Evolutionary conservation across 2,329 filamentous ascomycete species (phyloP).

Genomic region (Bipolaris sorokiniana): DNA sequence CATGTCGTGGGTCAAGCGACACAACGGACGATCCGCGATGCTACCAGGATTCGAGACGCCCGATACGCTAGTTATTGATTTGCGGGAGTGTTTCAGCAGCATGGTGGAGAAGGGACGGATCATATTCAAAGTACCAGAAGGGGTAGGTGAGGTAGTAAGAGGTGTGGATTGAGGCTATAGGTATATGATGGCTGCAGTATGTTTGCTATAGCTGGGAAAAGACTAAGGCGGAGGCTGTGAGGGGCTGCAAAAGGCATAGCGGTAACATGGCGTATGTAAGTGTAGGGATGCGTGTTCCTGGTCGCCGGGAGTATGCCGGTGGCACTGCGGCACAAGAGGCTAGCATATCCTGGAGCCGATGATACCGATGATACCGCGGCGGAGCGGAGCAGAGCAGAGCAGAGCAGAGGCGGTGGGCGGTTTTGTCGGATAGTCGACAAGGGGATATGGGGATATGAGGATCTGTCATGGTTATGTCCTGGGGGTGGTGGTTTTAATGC

Average conservation of each 20-base stretch:
- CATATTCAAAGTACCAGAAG: slow-evolving; percentile 29
- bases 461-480: too few relatives aligned
- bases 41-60: slow-evolving; percentile 52
- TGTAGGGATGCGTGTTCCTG: slow-evolving; percentile 1
- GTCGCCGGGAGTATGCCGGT: slow-evolving; percentile 7
- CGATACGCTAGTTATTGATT: slow-evolving; percentile 49
- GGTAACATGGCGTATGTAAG: neutral
- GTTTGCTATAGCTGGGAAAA: slow-evolving; percentile 17
- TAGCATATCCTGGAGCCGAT: slow-evolving; percentile 1
- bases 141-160: slow-evolving; percentile 34
- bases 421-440: neutral
- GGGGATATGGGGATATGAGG: too few relatives aligned
- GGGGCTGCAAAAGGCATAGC: slow-evolving; percentile 1
- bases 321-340: neutral
- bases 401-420: neutral
- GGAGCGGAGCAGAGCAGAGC: neutral
- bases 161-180: slow-evolving; percentile 43
- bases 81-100: slow-evolving; percentile 49
- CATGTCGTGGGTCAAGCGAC: slow-evolving; percentile 47
- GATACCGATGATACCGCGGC: neutral
- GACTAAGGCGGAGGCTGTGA: neutral
- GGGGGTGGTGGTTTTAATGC: too few relatives aligned
- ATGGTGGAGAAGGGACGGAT: slow-evolving; percentile 22
- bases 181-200: slow-evolving; percentile 37
- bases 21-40: slow-evolving; percentile 37